Percentiles rank a stretch among this genome's conserved stretches.
These are phyloP conservation scores for Xylaria sp. DNA, from an alignment of 2,329 filamentous ascomycete species.

Conservation along the genomic window DNA sequence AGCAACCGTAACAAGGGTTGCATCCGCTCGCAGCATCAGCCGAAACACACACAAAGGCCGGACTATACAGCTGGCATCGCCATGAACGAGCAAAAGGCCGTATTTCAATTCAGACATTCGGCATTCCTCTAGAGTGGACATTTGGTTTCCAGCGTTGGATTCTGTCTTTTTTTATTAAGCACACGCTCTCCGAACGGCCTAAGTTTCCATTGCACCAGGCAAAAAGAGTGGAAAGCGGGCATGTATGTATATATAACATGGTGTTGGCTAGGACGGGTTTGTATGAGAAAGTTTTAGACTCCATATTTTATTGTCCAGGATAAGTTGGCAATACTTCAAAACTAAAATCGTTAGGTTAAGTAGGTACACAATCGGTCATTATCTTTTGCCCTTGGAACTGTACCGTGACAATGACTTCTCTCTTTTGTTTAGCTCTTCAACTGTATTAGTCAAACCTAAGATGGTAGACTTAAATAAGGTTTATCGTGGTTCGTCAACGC, in stretches of 20 bases:
- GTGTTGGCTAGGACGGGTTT: slow-evolving; percentile 37
- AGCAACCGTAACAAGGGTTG: neutral
- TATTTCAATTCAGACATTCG: slow-evolving; percentile 12
- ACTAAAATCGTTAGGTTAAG: neutral
- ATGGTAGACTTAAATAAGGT: neutral
- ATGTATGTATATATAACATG: slow-evolving; percentile 33
- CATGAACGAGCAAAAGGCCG: neutral
- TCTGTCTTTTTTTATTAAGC: neutral
- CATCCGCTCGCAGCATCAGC: slow-evolving; percentile 1
- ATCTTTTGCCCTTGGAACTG: neutral
- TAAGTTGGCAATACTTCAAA: neutral
- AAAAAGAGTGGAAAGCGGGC: slow-evolving; percentile 19
- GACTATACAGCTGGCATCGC: neutral
- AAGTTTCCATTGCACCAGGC: neutral
- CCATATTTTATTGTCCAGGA: slow-evolving; percentile 7
- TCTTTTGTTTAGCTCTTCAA: neutral
- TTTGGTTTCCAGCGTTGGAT: slow-evolving; percentile 24
- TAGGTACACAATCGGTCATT: neutral
- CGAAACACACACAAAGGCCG: neutral
- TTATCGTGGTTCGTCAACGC: neutral
- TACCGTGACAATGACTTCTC: neutral
- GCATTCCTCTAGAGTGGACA: slow-evolving; percentile 29
- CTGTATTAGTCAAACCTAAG: neutral
- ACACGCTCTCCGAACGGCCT: neutral
- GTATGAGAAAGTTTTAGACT: slow-evolving; percentile 39